Conservation (phyloP, 2,329 filamentous ascomycete genomes). For the Corinectria fuckeliana region DNA sequence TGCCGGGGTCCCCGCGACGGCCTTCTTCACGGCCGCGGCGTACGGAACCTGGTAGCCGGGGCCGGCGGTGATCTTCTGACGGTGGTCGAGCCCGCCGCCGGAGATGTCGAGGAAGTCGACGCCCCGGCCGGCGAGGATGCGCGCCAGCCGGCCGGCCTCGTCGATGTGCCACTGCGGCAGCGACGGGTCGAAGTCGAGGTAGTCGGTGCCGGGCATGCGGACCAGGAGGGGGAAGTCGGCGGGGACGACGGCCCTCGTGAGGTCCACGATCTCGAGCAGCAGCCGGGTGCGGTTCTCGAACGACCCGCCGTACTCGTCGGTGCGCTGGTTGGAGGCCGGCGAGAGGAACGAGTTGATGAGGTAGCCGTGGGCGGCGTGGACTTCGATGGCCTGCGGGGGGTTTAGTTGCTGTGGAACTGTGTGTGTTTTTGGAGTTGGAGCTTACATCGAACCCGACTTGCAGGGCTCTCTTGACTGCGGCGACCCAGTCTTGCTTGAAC, state of each 20-base stretch:
- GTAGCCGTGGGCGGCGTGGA: slow-evolving; percentile 56
- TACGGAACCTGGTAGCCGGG: slow-evolving; percentile 75
- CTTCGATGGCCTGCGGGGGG: slow-evolving; percentile 28
- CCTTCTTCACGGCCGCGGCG: slow-evolving; percentile 69
- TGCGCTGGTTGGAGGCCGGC: slow-evolving; percentile 51
- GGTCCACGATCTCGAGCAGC: slow-evolving; percentile 34
- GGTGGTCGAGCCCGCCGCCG: slow-evolving; percentile 67
- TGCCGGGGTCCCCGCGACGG: slow-evolving; percentile 62
- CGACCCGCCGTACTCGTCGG: slow-evolving; percentile 54
- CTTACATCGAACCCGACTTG: slow-evolving; percentile 32
- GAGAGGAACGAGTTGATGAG: slow-evolving; percentile 55
- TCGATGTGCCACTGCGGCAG: slow-evolving; percentile 66
- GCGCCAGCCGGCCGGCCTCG: slow-evolving; percentile 68
- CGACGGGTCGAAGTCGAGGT: slow-evolving; percentile 66
- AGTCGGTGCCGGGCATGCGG: slow-evolving; percentile 74
- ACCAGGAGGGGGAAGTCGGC: slow-evolving; percentile 64
- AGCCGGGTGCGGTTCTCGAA: slow-evolving; percentile 54
- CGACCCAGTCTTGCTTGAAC: slow-evolving; percentile 32
- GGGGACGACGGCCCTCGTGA: slow-evolving; percentile 27
- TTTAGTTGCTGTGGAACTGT: not conserved
- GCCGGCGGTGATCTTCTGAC: slow-evolving; percentile 62
- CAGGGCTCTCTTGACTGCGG: slow-evolving; percentile 29
- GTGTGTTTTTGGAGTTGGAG: no score
- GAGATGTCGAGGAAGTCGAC: slow-evolving; percentile 78
- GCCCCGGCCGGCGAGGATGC: slow-evolving; percentile 65